Evolutionary conservation across 2,329 filamentous ascomycete species (phyloP).

Genomic region (Ceratocystiopsis brevicomis): DNA sequence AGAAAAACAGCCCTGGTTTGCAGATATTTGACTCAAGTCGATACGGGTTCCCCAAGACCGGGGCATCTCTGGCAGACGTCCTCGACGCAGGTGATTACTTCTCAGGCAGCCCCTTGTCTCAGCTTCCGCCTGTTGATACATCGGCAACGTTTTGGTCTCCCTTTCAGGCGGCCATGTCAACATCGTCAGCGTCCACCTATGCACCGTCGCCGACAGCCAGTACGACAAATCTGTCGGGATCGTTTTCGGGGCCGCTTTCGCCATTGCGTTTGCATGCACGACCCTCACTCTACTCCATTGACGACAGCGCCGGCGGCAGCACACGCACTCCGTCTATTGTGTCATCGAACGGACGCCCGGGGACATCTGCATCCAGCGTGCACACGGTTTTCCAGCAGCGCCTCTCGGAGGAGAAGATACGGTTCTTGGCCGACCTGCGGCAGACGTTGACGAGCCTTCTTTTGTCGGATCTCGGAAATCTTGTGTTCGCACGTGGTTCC

Average conservation of each 20-base stretch:
- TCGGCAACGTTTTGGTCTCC: conserved; percentile 78
- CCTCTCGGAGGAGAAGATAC: conserved; percentile 48
- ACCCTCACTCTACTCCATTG: conserved; percentile 8
- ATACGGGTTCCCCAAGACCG: conserved; percentile 38
- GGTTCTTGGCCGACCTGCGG: conserved; percentile 60
- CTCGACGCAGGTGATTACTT: conserved; percentile 55
- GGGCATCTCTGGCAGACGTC: conserved; percentile 41
- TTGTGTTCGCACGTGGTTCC: conserved; percentile 72
- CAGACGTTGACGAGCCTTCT: conserved; percentile 69
- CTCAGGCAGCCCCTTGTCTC: conserved; percentile 41
- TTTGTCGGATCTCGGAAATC: conserved; percentile 72
- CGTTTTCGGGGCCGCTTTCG: conserved; percentile 25
- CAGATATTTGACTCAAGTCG: conserved; percentile 50
- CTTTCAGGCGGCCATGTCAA: conserved; percentile 50
- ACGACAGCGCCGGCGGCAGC: conserved; percentile 5
- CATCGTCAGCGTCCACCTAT: conserved; percentile 38
- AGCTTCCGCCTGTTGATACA: conserved; percentile 54
- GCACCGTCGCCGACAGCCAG: conserved; percentile 44
- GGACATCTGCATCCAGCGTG: conserved; percentile 43
- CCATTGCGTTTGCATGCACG: conserved; percentile 19
- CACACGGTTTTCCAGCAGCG: conserved; percentile 46
- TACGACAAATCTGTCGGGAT: conserved; percentile 33
- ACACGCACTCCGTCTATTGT: conserved; percentile 18
- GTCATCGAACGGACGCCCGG: conserved; percentile 30
- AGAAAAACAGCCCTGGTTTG: conserved; percentile 39